Evolutionary conservation across 2,329 filamentous ascomycete species (phyloP).

Genomic region (Ophiostoma novo-ulmi): DNA sequence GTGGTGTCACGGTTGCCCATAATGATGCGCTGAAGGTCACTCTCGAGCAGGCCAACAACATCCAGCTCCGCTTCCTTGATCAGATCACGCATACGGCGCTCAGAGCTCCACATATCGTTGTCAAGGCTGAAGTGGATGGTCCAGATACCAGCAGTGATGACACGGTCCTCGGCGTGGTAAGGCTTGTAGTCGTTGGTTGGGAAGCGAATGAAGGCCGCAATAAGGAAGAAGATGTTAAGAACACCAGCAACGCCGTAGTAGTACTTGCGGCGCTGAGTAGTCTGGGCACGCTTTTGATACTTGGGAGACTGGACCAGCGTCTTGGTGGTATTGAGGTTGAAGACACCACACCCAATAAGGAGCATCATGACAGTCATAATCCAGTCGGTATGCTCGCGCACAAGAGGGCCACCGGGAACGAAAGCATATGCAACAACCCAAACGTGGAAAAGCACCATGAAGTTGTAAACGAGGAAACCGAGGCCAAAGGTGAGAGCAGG

Average conservation of each 20-base stretch:
- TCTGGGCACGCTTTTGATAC: constrained; percentile 37
- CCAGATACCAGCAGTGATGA: constrained; percentile 95
- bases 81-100: constrained; percentile 85
- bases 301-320: constrained; percentile 39
- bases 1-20: constrained; percentile 98
- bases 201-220: constrained; percentile 82
- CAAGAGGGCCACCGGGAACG: constrained; percentile 85
- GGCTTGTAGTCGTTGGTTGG: constrained; percentile 87
- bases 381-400: constrained; percentile 94
- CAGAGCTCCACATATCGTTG: constrained; percentile 98
- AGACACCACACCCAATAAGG: constrained; percentile 77
- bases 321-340: constrained; percentile 53
- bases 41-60: constrained; percentile 89
- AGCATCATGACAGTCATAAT: constrained; percentile 85
- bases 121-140: constrained; percentile 97
- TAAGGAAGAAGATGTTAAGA: constrained; percentile 74
- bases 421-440: constrained; percentile 99
- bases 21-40: constrained; percentile 93
- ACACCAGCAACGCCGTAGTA: constrained; percentile 57
- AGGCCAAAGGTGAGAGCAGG: constrained; percentile 79
- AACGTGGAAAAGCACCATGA: constrained; percentile 93
- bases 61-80: constrained; percentile 95
- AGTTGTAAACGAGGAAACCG: constrained; percentile 86
- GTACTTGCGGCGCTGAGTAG: constrained; percentile 46
- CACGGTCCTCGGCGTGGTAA: constrained; percentile 79